Evolutionary conservation across 352 stramenopile species (phyloP).

Genomic region (Globisporangium polare): DNA sequence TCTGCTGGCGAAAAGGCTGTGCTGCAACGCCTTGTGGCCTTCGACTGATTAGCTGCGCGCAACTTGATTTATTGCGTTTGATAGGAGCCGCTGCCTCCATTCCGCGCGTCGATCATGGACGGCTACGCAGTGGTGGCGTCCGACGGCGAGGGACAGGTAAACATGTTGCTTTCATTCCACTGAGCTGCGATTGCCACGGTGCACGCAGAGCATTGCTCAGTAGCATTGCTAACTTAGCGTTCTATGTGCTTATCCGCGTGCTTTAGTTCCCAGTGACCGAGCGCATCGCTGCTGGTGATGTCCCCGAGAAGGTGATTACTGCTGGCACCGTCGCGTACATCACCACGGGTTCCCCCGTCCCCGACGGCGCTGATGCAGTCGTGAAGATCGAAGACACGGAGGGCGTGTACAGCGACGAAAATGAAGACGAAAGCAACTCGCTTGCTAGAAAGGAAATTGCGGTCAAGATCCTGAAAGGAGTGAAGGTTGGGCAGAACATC

Average conservation of each 20-base stretch:
- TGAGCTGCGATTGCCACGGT: too few species aligned
- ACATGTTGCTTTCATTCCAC: neutral
- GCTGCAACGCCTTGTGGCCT: neutral
- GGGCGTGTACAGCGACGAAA: conserved; percentile 33
- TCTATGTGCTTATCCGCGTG: neutral
- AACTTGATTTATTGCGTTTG: neutral
- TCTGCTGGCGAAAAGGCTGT: neutral
- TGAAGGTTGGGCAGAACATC: conserved; percentile 68
- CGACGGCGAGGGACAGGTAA: conserved; percentile 67
- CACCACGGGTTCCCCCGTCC: conserved; percentile 93
- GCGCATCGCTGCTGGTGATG: conserved; percentile 65
- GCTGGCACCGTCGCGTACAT: conserved; percentile 86
- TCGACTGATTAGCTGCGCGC: conserved; percentile 12
- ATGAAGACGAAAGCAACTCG: neutral
- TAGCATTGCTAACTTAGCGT: neutral
- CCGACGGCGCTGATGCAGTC: conserved; percentile 88
- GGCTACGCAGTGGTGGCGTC: conserved; percentile 93
- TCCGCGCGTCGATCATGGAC: conserved; percentile 98
- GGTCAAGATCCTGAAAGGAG: conserved; percentile 63
- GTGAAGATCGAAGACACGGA: conserved; percentile 94
- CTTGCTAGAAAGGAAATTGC: conserved; percentile 24
- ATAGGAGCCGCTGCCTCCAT: conserved; percentile 90
- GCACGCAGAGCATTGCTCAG: neutral
- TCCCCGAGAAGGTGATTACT: conserved; percentile 33
- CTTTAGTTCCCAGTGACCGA: conserved; percentile 63